Conservation (phyloP, 371 early-diverging fungal genomes). For the Saksenaea vasiformis region DNA sequence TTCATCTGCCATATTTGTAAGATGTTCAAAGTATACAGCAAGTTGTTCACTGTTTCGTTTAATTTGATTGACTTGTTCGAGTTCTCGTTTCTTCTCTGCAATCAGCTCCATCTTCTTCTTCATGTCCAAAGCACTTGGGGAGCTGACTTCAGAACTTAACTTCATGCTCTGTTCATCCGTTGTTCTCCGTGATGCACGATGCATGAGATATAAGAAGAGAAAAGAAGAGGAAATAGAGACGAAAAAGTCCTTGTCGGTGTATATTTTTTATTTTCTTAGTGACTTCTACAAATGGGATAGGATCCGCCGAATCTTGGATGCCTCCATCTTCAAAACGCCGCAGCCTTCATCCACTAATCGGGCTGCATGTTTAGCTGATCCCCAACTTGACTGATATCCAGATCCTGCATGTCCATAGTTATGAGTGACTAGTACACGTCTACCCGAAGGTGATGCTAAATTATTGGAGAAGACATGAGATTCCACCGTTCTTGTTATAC, state of each 20-base stretch:
- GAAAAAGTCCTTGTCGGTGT: neutral
- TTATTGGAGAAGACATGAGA: neutral
- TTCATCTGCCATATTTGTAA: neutral
- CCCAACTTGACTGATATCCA: conserved; percentile 78
- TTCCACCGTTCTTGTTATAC: conserved; percentile 6
- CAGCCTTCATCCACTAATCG: conserved; percentile 46
- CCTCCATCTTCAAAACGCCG: conserved; percentile 12
- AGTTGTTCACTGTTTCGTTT: neutral
- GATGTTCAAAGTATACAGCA: neutral
- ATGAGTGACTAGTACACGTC: conserved; percentile 59
- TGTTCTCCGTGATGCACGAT: neutral
- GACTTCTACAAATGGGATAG: neutral
- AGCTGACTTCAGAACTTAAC: neutral
- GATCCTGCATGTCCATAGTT: conserved; percentile 74
- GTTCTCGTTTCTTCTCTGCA: conserved; percentile 1
- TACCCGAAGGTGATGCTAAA: conserved; percentile 32
- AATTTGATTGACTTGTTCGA: neutral
- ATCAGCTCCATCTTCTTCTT: neutral
- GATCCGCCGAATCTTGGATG: conserved; percentile 11
- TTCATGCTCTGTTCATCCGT: neutral
- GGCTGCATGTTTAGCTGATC: conserved; percentile 55
- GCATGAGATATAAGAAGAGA: neutral
- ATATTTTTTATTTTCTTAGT: neutral
- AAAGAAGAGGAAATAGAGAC: neutral
- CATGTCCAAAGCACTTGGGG: neutral